phyloP scores from a whole-genome alignment of 2,329 filamentous ascomycete species.

The Trichoderma sp. region DNA sequence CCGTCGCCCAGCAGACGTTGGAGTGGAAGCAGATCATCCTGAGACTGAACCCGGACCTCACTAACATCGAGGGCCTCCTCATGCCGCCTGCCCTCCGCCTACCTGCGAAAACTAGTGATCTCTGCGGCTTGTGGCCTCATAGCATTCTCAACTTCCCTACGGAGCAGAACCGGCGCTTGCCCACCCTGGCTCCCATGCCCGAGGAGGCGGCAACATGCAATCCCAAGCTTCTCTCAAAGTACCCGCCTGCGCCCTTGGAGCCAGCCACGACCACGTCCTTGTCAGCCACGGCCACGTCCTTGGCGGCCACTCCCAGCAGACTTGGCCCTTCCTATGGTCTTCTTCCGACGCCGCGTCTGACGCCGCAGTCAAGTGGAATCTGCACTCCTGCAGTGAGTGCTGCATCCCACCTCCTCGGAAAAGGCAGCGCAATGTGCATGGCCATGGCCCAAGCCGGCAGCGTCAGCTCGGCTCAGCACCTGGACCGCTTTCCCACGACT shows the following conservation, averaged over 20 bases:
- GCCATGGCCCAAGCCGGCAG: slow-evolving; percentile 56
- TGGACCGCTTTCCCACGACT: slow-evolving; percentile 51
- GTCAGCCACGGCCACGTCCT: slow-evolving; percentile 43
- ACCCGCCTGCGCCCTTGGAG: slow-evolving; percentile 40
- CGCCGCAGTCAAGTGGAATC: slow-evolving; percentile 53
- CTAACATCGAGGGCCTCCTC: slow-evolving; percentile 55
- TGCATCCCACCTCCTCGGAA: slow-evolving; percentile 47
- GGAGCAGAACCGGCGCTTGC: slow-evolving; percentile 34
- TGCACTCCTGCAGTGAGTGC: slow-evolving; percentile 60
- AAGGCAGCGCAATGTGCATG: slow-evolving; percentile 56
- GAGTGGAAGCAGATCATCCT: slow-evolving; percentile 60
- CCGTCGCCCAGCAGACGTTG: slow-evolving; percentile 45
- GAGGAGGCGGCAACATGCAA: slow-evolving; percentile 21
- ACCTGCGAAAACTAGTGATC: slow-evolving; percentile 32
- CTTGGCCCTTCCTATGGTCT: slow-evolving; percentile 52
- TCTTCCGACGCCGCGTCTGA: slow-evolving; percentile 57
- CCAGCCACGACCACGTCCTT: slow-evolving; percentile 41
- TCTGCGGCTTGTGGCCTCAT: slow-evolving; percentile 39
- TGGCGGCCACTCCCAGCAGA: slow-evolving; percentile 39
- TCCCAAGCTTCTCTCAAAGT: not conserved
- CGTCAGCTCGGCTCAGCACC: slow-evolving; percentile 44
- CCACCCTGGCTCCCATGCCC: slow-evolving; percentile 40
- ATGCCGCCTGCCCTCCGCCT: slow-evolving; percentile 34
- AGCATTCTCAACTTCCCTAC: slow-evolving; percentile 43
- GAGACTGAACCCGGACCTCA: slow-evolving; percentile 53